Evolutionary conservation across 2,329 filamentous ascomycete genomes (phyloP).

Genomic region (Aspergillus unguis): DNA sequence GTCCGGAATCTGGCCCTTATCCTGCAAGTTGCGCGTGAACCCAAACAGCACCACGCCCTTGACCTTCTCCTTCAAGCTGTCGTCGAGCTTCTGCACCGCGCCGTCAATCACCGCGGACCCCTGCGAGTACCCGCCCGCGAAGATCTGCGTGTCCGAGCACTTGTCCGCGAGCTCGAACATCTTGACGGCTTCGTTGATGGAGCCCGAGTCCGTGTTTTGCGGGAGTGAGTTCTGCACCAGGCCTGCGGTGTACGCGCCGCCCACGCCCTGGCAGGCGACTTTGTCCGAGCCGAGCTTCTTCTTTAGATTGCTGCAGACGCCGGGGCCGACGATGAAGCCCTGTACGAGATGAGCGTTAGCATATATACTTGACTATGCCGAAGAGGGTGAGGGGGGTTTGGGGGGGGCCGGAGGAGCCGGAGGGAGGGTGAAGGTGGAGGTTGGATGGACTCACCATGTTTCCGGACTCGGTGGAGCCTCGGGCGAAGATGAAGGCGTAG

Average conservation of each 20-base stretch:
- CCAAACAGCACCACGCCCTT: constrained; percentile 45
- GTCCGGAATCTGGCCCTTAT: constrained; percentile 16
- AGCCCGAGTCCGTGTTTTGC: constrained; percentile 32
- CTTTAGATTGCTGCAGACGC: constrained; percentile 28
- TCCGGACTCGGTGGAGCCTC: constrained; percentile 40
- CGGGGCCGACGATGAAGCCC: constrained; percentile 30
- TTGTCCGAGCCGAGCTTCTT: constrained; percentile 19
- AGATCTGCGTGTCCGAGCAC: constrained; percentile 44
- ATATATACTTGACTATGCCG: too few relatives aligned
- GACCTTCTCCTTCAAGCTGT: constrained; percentile 27
- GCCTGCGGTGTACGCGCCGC: constrained; percentile 40
- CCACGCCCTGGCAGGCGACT: constrained; percentile 45
- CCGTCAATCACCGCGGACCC: constrained; percentile 46
- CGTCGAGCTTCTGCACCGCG: constrained; percentile 35
- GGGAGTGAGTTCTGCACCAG: constrained; percentile 39
- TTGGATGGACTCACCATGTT: constrained; percentile 41
- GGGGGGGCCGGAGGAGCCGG: background rate
- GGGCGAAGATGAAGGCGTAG: constrained; percentile 42
- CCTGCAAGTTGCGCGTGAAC: constrained; percentile 21
- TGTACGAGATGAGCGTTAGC: too few relatives aligned
- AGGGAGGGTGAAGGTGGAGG: background rate
- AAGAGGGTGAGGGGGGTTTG: background rate
- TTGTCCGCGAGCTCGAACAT: constrained; percentile 44
- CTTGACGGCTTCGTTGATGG: constrained; percentile 41
- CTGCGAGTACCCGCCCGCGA: constrained; percentile 45